A percentile compares a stretch with the other conserved stretches of the same genome.
phyloP scores from a whole-genome alignment of 2,329 filamentous ascomycete genomes.

The Rhexocercosporidium sp. region DNA sequence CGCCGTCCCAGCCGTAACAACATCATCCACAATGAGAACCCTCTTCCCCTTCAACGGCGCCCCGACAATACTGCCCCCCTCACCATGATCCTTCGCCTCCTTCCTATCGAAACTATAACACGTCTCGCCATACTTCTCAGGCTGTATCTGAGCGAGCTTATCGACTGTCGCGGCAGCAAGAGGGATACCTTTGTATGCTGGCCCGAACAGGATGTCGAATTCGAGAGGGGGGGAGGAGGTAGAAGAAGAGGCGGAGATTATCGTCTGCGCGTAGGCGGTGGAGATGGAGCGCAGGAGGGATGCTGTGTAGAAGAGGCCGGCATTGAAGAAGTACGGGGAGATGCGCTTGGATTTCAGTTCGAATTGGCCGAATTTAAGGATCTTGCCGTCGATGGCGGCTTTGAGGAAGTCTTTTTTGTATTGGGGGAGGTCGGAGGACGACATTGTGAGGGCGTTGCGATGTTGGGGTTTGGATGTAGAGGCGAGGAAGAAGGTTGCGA shows the following conservation, averaged over 20 bases:
- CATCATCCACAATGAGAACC: conserved; percentile 92
- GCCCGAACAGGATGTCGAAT: conserved; percentile 89
- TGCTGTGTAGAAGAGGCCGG: conserved; percentile 85
- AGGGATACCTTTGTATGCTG: conserved; percentile 93
- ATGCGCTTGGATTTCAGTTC: conserved; percentile 90
- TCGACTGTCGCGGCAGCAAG: conserved; percentile 79
- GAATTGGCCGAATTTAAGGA: conserved; percentile 83
- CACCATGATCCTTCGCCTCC: conserved; percentile 94
- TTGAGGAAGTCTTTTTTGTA: conserved; percentile 78
- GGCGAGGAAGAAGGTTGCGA: neutral
- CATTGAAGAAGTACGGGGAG: conserved; percentile 98
- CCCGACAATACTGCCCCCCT: conserved; percentile 92
- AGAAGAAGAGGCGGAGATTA: conserved; percentile 53
- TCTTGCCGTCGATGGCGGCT: conserved; percentile 69
- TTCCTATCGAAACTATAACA: conserved; percentile 95
- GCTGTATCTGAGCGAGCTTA: conserved; percentile 74
- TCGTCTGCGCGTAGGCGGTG: conserved; percentile 77
- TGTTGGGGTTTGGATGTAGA: neutral
- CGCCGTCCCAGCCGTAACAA: conserved; percentile 93
- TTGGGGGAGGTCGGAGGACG: conserved; percentile 50
- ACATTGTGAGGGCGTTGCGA: conserved; percentile 22
- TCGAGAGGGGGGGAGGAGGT: conserved; percentile 49
- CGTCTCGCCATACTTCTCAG: conserved; percentile 67
- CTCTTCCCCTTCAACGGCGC: conserved; percentile 82
- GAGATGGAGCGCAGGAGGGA: conserved; percentile 78